These are phyloP conservation scores for Aspergillus eucalypticola DNA, from an alignment of 2,329 filamentous ascomycete genomes.

Conservation along the genomic window DNA sequence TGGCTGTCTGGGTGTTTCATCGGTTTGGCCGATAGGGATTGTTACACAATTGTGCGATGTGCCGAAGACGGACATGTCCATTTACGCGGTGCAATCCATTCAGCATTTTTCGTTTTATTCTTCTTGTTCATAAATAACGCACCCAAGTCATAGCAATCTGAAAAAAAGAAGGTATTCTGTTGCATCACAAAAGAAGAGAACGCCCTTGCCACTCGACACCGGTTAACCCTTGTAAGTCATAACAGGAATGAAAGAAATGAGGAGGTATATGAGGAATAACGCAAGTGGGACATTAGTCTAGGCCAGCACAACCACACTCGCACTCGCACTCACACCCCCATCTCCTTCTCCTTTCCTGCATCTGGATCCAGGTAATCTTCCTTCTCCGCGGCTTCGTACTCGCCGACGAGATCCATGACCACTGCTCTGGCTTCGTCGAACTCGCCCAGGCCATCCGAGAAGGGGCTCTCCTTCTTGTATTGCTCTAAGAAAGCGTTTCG, in stretches of 20 bases:
- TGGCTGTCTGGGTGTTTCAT: not conserved
- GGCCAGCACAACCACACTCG: not conserved
- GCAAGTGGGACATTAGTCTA: not conserved
- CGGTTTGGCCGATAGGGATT: not conserved
- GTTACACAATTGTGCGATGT: not conserved
- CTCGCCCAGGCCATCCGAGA: slow-evolving; percentile 85
- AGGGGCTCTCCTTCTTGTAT: slow-evolving; percentile 94
- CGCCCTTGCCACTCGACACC: slow-evolving; percentile 23
- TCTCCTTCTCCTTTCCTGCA: slow-evolving; percentile 48
- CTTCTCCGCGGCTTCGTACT: slow-evolving; percentile 94
- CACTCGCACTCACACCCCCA: slow-evolving; percentile 24
- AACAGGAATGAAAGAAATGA: slow-evolving; percentile 6
- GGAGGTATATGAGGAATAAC: slow-evolving; percentile 14
- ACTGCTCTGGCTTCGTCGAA: slow-evolving; percentile 95
- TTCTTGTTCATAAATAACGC: not conserved
- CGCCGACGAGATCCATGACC: slow-evolving; percentile 83
- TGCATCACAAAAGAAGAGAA: slow-evolving; percentile 8
- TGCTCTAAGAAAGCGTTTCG: slow-evolving; percentile 94
- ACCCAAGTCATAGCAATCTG: slow-evolving; percentile 7
- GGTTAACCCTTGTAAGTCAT: slow-evolving; percentile 19
- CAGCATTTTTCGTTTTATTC: too few species aligned
- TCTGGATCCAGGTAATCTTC: slow-evolving; percentile 85
- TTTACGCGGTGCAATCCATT: too few species aligned
- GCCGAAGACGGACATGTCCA: not conserved
- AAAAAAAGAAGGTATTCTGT: slow-evolving; percentile 4